Evolutionary conservation across 768 basidiomycete genomes (phyloP), one percentile per base, ranked within the genome.

Genomic region (Pseudohyphozyma bogoriensis): DNA sequence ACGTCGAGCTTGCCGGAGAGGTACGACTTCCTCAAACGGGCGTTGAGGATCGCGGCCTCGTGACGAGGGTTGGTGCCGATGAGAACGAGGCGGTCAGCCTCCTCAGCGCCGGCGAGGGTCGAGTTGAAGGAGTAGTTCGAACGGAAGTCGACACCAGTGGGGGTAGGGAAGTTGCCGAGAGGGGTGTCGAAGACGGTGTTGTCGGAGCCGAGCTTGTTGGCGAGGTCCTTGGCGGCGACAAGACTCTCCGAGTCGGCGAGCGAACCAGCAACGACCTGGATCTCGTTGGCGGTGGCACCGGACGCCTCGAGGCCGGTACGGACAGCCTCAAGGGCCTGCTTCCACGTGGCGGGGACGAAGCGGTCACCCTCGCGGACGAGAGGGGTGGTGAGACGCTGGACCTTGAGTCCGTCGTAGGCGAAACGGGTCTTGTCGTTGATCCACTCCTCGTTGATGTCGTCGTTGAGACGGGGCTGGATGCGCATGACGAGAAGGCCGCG

Each of bases 381-480:
- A 3, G 95, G 95, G 0, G 85, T 85, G 5, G 92, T 96, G 69
- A 99, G 78, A 26, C 93, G 86, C 74, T 99, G 95, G 80, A 89
- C 93, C 70, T 83, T 83, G 35, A 99, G 81, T 13, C 95, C 95
- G 70, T 99, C 95, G 74, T 91, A 87, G 1, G 93, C 87, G 74
- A 90, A 91, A 59, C 95, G 87, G 2, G 93, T 91, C 81, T 99
- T 99, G 80, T 99, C 95, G 74, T 82, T 90, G 73, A 99, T 93
- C 95, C 95, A 97, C 74, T 99, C 95, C 78, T 99, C 95, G 74
- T 99, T 99, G 65, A 99, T 85, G 67, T 95, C 88, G 74, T 97
- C 95, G 73, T 96, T 97, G 52, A 89, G 87, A 70, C 87, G 82
- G 2, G 95, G 95, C 71, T 95, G 91, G 68, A 99, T 81, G 52